Percentiles rank a stretch among this genome's conserved stretches.
Conservation (phyloP, 2,329 filamentous ascomycete species). For the Hymenoscyphus salicellus region DNA sequence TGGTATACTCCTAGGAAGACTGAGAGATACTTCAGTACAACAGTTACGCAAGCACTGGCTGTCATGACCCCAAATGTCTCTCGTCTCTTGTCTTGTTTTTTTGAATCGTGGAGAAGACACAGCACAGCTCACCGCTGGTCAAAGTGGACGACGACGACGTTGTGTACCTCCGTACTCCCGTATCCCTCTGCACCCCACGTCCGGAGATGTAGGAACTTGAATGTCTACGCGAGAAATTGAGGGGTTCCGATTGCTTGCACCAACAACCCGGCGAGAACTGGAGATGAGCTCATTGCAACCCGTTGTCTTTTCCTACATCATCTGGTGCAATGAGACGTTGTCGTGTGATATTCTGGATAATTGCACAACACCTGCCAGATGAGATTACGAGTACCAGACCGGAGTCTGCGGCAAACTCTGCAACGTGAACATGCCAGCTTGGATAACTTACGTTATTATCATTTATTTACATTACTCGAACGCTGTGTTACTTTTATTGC, state of each 20-base stretch:
- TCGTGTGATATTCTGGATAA: slow-evolving; percentile 11
- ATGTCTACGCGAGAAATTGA: not conserved
- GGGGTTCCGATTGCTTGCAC: not conserved
- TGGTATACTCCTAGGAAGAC: no score
- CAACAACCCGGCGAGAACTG: slow-evolving; percentile 2
- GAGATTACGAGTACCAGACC: not conserved
- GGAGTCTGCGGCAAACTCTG: not conserved
- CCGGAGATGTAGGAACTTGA: not conserved
- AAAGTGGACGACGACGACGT: not conserved
- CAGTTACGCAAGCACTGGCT: not conserved
- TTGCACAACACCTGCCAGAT: slow-evolving; percentile 4
- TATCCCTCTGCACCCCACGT: not conserved
- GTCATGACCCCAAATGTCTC: not conserved
- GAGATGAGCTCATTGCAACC: slow-evolving; percentile 3
- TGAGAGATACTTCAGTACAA: not conserved
- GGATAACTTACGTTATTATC: not conserved
- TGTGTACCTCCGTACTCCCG: not conserved
- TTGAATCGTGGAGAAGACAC: not conserved
- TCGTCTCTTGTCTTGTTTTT: not conserved
- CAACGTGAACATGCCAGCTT: not conserved
- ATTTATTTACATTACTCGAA: not conserved
- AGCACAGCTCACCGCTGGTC: slow-evolving; percentile 1
- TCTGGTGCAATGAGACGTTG: slow-evolving; percentile 8
- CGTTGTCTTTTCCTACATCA: slow-evolving; percentile 3
- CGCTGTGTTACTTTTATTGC: not conserved